Base-by-base conservation (phyloP, 495 filamentous ascomycete genomes). In the Podospora fimiseda region DNA sequence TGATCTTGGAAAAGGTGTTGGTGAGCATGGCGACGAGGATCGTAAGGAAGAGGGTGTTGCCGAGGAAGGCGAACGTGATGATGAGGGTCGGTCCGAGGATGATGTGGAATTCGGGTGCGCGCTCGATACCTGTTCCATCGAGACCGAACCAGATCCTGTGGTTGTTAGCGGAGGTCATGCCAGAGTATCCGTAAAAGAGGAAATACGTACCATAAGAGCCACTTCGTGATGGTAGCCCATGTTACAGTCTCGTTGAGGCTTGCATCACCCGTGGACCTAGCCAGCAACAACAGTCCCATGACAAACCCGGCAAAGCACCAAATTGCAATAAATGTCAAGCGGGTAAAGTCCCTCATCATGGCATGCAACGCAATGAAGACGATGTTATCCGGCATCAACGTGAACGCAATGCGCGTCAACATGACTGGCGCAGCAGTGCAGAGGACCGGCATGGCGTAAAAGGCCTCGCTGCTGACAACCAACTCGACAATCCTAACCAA, bases 271-370 rank as follows among this genome's bases (percentile, higher is more conserved):
- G 58, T 58, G 1, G 61, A 63, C 8, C 57, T 55, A n/a, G 64
- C 58, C 3, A 86, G 75, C 80, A 82, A 84, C 22, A 68, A 60
- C 65, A 86, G 69, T n/a, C 78, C 75, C 16, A 86, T 66, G 2
- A 86, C 68, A 58, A 86, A 86, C 41, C 82, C 82, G 22, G 68
- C 78, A 54, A 85, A 85, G 55, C 80, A 84, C 82, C 82, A 85
- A 8, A 78, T 71, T 13, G 81, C 80, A 22, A 85, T 76, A 4
- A 80, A 59, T 6, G 80, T 84, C 9, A 85, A 65, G n/a, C 79
- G 65, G 1, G 71, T 74, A 60, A 86, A 86, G 60, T 86, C 79
- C 2, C 70, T 65, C 79, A 86, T 82, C 82, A 86, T 84, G 14
- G 80, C 79, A 41, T 83, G 73, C 4, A 86, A 70, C 0, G 82